phyloP scores from a whole-genome alignment of 2,329 filamentous ascomycete species.

The Sporothrix dimorphospora region DNA sequence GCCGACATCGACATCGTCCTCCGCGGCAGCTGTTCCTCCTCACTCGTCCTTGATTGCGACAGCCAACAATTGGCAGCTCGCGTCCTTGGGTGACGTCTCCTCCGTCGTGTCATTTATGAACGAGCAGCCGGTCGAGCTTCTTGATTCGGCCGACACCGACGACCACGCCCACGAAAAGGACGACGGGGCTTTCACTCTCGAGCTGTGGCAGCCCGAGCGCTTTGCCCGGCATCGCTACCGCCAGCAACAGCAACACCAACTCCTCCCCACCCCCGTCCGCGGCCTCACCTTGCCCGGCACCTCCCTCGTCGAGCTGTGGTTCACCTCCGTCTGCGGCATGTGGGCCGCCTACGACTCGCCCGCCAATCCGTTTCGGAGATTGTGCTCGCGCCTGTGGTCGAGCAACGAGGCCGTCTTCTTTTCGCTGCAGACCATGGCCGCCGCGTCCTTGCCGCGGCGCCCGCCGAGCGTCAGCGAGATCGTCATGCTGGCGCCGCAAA shows the following conservation, averaged over 20 bases:
- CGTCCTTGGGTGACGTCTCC: neutral
- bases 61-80: neutral
- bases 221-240: neutral
- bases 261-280: neutral
- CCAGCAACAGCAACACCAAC: neutral
- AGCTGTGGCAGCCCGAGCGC: slow-evolving; percentile 27
- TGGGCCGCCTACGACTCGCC: slow-evolving; percentile 49
- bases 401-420: slow-evolving; percentile 45
- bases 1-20: neutral
- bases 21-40: neutral
- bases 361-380: slow-evolving; percentile 45
- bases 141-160: neutral
- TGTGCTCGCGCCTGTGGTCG: slow-evolving; percentile 45
- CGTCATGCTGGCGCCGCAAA: slow-evolving; percentile 42
- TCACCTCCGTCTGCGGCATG: slow-evolving; percentile 46
- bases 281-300: slow-evolving; percentile 29
- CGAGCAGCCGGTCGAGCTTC: neutral
- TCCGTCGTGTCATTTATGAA: neutral
- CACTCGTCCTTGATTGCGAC: neutral
- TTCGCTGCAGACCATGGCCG: slow-evolving; percentile 48
- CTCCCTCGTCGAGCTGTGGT: slow-evolving; percentile 46
- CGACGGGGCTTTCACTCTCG: slow-evolving; percentile 21
- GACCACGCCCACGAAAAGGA: neutral
- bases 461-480: slow-evolving; percentile 45
- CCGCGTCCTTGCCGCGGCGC: slow-evolving; percentile 42